phyloP scores from a whole-genome alignment of 441 rosid species.

The Eugenia klotzschiana region DNA sequence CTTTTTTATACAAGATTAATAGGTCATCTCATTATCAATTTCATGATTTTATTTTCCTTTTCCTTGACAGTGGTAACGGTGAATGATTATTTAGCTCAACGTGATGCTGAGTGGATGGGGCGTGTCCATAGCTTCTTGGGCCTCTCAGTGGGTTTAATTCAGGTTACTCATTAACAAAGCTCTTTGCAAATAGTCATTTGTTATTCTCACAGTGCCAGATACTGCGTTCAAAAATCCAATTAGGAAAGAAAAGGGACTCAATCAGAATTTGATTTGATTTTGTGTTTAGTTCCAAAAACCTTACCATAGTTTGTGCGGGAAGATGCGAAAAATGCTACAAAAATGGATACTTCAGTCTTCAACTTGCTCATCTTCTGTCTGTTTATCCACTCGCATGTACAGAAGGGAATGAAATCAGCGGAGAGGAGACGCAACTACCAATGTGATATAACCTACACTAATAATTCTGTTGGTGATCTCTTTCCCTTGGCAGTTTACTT shows the following conservation, averaged over 20 bases:
- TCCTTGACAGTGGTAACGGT: constrained; percentile 73
- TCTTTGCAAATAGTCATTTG: background rate
- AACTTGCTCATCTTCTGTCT: background rate
- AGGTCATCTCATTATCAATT: background rate
- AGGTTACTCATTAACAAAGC: constrained; percentile 25
- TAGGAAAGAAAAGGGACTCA: background rate
- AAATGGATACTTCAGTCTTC: background rate
- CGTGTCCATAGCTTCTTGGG: constrained; percentile 88
- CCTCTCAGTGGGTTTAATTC: constrained; percentile 92
- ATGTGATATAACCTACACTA: constrained; percentile 90
- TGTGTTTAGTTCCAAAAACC: background rate
- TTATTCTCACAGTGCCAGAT: background rate
- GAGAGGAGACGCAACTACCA: constrained; percentile 73
- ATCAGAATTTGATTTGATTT: background rate
- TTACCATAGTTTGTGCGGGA: background rate
- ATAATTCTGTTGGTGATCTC: constrained; percentile 59
- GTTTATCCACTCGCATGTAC: constrained; percentile 9
- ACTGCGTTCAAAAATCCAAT: background rate
- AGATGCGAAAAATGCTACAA: background rate
- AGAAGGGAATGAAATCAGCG: constrained; percentile 75
- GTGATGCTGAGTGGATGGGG: constrained; percentile 99
- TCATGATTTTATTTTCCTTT: background rate
- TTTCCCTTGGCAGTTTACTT: background rate
- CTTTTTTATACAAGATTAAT: background rate
- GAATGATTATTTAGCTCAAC: constrained; percentile 89